phyloP scores from a whole-genome alignment of 1,284 basidiomycete species.

The Boletus sp. region DNA sequence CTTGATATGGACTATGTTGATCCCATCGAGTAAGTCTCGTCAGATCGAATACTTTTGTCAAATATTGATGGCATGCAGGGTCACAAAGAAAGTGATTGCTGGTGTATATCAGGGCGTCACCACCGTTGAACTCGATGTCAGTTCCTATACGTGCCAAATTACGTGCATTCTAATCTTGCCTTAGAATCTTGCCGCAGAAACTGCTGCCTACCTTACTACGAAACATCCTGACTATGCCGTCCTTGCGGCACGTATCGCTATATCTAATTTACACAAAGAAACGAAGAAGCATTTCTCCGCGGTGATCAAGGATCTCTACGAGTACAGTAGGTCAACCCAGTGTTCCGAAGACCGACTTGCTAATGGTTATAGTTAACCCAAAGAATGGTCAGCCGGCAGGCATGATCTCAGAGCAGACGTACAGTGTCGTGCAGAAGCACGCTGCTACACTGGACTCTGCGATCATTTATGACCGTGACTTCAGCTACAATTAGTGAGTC shows the following conservation, averaged over 20 bases:
- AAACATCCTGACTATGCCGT: slow-evolving; percentile 98
- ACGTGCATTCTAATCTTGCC: slow-evolving; percentile 10
- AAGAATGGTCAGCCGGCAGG: slow-evolving; percentile 86
- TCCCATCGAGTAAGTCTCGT: slow-evolving; percentile 75
- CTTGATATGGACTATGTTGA: slow-evolving; percentile 93
- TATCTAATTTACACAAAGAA: slow-evolving; percentile 99
- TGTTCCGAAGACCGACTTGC: slow-evolving; percentile 3
- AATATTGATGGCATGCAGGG: slow-evolving; percentile 40
- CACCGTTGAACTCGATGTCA: slow-evolving; percentile 93
- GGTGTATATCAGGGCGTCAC: slow-evolving; percentile 97
- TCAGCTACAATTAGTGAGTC: slow-evolving; percentile 88
- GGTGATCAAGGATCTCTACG: slow-evolving; percentile 88
- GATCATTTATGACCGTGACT: slow-evolving; percentile 98
- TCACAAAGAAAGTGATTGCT: slow-evolving; percentile 91
- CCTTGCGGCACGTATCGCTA: slow-evolving; percentile 96
- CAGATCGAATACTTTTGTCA: neutral
- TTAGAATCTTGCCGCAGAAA: slow-evolving; percentile 92
- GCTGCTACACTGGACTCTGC: slow-evolving; percentile 86
- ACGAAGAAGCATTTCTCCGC: slow-evolving; percentile 96
- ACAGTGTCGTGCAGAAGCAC: slow-evolving; percentile 81
- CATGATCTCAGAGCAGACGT: slow-evolving; percentile 91
- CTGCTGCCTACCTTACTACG: slow-evolving; percentile 95
- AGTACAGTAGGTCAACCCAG: slow-evolving; percentile 62
- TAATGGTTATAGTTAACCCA: slow-evolving; percentile 76
- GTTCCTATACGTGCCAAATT: slow-evolving; percentile 27